Evolutionary conservation across 2,329 filamentous ascomycete species (phyloP).

Genomic region (Byssothecium circinans): DNA sequence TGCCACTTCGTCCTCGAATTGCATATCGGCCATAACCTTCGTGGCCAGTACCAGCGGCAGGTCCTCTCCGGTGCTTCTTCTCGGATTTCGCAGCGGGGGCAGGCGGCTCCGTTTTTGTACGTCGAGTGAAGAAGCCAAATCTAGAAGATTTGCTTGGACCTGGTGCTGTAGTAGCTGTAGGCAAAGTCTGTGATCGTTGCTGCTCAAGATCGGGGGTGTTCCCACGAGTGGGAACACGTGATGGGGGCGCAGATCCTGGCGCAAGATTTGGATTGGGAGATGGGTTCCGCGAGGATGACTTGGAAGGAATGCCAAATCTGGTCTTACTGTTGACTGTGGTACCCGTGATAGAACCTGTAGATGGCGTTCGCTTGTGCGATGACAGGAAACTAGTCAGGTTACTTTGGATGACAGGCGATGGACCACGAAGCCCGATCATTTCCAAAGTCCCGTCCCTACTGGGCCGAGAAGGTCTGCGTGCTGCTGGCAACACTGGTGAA

Average conservation of each 20-base stretch:
- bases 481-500: constrained; percentile 52
- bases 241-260: constrained; percentile 26
- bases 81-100: constrained; percentile 59
- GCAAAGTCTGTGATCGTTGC: constrained; percentile 38
- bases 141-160: constrained; percentile 62
- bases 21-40: constrained; percentile 77
- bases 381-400: constrained; percentile 54
- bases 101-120: constrained; percentile 65
- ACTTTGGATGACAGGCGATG: constrained; percentile 59
- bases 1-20: constrained; percentile 65
- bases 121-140: constrained; percentile 78
- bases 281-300: constrained; percentile 41
- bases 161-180: constrained; percentile 50
- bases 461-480: constrained; percentile 50
- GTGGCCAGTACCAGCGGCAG: constrained; percentile 88
- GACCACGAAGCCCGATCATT: constrained; percentile 47
- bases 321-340: constrained; percentile 18
- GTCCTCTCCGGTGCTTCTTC: constrained; percentile 67
- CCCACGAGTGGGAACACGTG: constrained; percentile 33
- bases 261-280: constrained; percentile 40
- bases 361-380: constrained; percentile 55
- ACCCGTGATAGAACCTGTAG: constrained; percentile 46
- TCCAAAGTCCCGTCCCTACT: constrained; percentile 51
- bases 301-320: constrained; percentile 30
- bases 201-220: constrained; percentile 45